phyloP scores from a whole-genome alignment of 768 basidiomycete genomes.

The Xerocomellus dryophilus region DNA sequence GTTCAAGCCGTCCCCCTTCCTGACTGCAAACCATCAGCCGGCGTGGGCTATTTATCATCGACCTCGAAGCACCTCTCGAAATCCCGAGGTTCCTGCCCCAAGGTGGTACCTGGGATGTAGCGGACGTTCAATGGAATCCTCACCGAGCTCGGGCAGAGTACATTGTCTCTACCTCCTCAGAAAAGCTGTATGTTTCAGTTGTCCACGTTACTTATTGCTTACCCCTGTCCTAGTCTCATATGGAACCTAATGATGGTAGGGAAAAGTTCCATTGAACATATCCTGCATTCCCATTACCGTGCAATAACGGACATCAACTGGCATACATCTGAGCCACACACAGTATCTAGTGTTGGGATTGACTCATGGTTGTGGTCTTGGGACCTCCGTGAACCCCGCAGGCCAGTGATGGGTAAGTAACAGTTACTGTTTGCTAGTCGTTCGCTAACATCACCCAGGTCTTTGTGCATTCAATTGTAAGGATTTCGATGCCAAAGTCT shows the following conservation, averaged over 20 bases:
- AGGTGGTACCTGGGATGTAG: conserved; percentile 94
- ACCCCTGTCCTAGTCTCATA: conserved; percentile 55
- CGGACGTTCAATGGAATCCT: conserved; percentile 91
- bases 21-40: conserved; percentile 42
- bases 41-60: conserved; percentile 92
- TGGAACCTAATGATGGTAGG: conserved; percentile 85
- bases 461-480: conserved; percentile 58
- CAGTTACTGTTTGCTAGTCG: not conserved
- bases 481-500: not conserved
- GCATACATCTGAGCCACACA: conserved; percentile 82
- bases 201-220: not conserved
- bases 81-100: conserved; percentile 94
- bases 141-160: conserved; percentile 73
- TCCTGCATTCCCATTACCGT: conserved; percentile 86
- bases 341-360: conserved; percentile 86
- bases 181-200: conserved; percentile 65
- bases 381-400: conserved; percentile 74
- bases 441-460: conserved; percentile 33
- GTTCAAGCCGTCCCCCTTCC: not conserved
- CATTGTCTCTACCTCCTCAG: conserved; percentile 84
- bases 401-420: conserved; percentile 62
- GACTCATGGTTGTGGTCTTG: conserved; percentile 95
- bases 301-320: conserved; percentile 99
- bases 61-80: conserved; percentile 81
- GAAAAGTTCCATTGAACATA: conserved; percentile 79